These are phyloP conservation scores for Thalassiosira delicatula DNA, from an alignment of 352 stramenopile genomes.

Conservation along the genomic window DNA sequence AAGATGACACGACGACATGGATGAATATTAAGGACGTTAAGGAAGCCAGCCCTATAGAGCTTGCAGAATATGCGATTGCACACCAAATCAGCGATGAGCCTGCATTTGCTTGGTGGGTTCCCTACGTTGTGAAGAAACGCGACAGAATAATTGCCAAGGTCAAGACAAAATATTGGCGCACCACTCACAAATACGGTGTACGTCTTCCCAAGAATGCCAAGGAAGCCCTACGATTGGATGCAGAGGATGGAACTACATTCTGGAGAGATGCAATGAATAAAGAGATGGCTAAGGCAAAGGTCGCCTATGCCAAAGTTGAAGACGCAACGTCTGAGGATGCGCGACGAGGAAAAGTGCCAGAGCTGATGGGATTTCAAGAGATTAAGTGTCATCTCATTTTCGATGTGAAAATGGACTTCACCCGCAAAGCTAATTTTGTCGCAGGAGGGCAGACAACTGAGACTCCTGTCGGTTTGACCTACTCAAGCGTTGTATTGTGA, in stretches of 20 bases:
- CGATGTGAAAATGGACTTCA: conserved; percentile 70
- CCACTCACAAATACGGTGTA: conserved; percentile 59
- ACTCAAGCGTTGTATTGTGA: not conserved
- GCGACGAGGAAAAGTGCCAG: not conserved
- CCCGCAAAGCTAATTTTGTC: conserved; percentile 63
- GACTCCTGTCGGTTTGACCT: conserved; percentile 20
- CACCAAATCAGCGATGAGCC: conserved; percentile 40
- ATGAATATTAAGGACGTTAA: conserved; percentile 64
- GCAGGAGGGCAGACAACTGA: conserved; percentile 55
- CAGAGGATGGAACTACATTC: conserved; percentile 4
- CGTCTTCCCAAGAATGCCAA: too few species aligned
- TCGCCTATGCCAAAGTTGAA: not conserved
- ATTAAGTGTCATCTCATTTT: conserved; percentile 70
- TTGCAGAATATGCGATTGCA: conserved; percentile 44
- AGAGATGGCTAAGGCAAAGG: conserved; percentile 29
- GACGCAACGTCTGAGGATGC: not conserved
- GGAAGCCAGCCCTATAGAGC: conserved; percentile 54
- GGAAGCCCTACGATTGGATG: conserved; percentile 28
- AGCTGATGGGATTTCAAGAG: conserved; percentile 43
- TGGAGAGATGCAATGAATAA: conserved; percentile 11
- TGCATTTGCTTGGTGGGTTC: conserved; percentile 56
- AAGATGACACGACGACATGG: conserved; percentile 50
- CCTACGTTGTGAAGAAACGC: conserved; percentile 25
- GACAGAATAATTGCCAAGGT: conserved; percentile 45
- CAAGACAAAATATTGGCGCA: conserved; percentile 30